Percentiles rank a stretch among this genome's conserved stretches.
Evolutionary conservation across 2,329 filamentous ascomycete species (phyloP).

Genomic region (Elsinoe australis): DNA sequence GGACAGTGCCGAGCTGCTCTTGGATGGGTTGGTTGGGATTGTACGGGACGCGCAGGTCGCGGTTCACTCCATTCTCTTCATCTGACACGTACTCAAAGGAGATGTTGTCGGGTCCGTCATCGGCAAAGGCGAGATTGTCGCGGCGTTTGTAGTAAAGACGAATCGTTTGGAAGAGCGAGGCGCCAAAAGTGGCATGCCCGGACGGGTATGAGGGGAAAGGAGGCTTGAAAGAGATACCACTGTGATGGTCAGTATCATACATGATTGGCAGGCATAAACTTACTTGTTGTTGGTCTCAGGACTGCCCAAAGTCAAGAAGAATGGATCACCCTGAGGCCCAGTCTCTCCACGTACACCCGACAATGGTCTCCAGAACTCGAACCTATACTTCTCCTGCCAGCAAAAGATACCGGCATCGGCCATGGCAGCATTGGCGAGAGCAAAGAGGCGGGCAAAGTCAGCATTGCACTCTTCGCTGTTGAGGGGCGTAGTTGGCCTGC

Average conservation of each 20-base stretch:
- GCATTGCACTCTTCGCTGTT: conserved; percentile 25
- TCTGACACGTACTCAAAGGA: conserved; percentile 4
- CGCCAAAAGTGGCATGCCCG: conserved; percentile 2
- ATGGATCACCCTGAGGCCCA: not conserved
- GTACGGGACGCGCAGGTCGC: conserved; percentile 25
- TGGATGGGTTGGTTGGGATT: conserved; percentile 23
- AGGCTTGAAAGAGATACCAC: conserved; percentile 11
- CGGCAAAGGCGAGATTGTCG: conserved; percentile 25
- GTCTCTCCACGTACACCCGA: conserved; percentile 25
- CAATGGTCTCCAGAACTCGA: conserved; percentile 28
- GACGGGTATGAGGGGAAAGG: conserved; percentile 3
- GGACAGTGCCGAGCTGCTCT: conserved; percentile 26
- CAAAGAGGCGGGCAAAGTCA: conserved; percentile 27
- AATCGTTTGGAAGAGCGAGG: not conserved
- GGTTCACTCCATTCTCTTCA: conserved; percentile 23
- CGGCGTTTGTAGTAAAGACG: conserved; percentile 26
- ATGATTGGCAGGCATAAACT: not conserved
- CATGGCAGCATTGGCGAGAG: conserved; percentile 25
- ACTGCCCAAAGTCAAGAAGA: not conserved
- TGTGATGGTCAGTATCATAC: not conserved
- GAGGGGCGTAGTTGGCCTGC: conserved; percentile 11
- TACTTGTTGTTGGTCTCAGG: conserved; percentile 10
- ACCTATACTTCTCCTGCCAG: conserved; percentile 28
- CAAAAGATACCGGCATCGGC: conserved; percentile 28
- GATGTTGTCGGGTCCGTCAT: conserved; percentile 24